A percentile compares a stretch with the other conserved stretches of the same genome.
Conservation (phyloP, 1,284 basidiomycete species). For the Coniophora puteana region DNA sequence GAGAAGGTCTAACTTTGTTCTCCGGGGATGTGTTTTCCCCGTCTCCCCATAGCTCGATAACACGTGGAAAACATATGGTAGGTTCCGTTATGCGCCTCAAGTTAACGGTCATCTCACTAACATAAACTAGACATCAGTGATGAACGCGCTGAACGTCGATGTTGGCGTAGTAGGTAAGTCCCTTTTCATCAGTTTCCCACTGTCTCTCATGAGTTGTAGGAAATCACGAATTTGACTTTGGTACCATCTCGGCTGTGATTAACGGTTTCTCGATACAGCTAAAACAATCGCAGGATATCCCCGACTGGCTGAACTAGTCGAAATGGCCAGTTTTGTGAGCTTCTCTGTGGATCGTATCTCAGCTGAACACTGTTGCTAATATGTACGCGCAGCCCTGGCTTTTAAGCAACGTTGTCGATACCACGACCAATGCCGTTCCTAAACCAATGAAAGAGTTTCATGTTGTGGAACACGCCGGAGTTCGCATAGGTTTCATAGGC, state of each 20-base stretch:
- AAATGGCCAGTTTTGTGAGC: constrained; percentile 64
- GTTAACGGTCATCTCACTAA: background rate
- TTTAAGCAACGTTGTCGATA: constrained; percentile 73
- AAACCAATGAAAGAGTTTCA: constrained; percentile 54
- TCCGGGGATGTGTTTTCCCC: constrained; percentile 16
- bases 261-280: background rate
- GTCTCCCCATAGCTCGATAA: constrained; percentile 13
- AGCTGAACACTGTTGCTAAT: too few relatives aligned
- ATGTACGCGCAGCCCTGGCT: constrained; percentile 57
- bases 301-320: constrained; percentile 54
- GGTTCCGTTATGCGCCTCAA: background rate
- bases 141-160: background rate
- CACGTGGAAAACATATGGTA: constrained; percentile 15
- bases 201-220: too few relatives aligned
- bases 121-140: background rate
- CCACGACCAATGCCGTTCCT: constrained; percentile 53
- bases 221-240: too few relatives aligned
- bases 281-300: constrained; percentile 39
- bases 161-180: background rate
- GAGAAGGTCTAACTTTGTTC: constrained; percentile 12
- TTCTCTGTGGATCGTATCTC: constrained; percentile 11
- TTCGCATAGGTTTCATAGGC: constrained; percentile 77
- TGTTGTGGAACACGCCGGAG: constrained; percentile 62
- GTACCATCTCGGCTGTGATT: background rate
- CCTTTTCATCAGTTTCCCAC: background rate